Percentiles rank a stretch among this genome's conserved stretches.
These are phyloP conservation scores for Candida awuae DNA, from an alignment of 805 yeast genomes.

Conservation along the genomic window DNA sequence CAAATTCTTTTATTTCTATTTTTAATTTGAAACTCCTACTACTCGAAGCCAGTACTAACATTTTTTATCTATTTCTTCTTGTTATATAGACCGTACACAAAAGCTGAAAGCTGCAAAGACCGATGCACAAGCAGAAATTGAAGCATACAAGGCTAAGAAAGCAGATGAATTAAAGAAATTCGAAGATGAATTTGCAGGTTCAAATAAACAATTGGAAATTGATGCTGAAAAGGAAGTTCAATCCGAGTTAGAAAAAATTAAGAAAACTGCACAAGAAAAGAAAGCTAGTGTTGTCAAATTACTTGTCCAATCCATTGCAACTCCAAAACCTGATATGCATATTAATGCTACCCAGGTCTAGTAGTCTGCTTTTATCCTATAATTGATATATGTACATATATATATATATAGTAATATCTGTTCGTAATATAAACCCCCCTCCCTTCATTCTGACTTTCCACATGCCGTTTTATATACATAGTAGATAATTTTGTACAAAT, in stretches of 20 bases:
- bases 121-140: constrained; percentile 87
- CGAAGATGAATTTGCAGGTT: constrained; percentile 66
- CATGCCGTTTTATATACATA: too few species aligned
- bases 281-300: constrained; percentile 61
- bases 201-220: constrained; percentile 67
- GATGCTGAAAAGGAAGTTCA: constrained; percentile 73
- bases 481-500: too few species aligned
- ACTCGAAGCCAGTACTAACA: constrained; percentile 18
- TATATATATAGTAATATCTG: neutral
- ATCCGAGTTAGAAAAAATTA: constrained; percentile 58
- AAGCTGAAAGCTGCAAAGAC: constrained; percentile 89
- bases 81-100: constrained; percentile 56
- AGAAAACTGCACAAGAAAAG: constrained; percentile 54
- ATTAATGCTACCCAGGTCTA: too few species aligned
- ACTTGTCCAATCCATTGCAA: constrained; percentile 69
- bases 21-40: too few species aligned
- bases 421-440: too few species aligned
- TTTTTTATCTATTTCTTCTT: neutral
- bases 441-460: too few species aligned
- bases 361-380: too few species aligned
- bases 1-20: too few species aligned
- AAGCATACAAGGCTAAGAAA: constrained; percentile 74
- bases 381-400: neutral
- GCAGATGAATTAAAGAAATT: constrained; percentile 70
- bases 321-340: constrained; percentile 79